These are phyloP conservation scores for Turritis glabra DNA, from an alignment of 345 rosid species.

Conservation along the genomic window DNA sequence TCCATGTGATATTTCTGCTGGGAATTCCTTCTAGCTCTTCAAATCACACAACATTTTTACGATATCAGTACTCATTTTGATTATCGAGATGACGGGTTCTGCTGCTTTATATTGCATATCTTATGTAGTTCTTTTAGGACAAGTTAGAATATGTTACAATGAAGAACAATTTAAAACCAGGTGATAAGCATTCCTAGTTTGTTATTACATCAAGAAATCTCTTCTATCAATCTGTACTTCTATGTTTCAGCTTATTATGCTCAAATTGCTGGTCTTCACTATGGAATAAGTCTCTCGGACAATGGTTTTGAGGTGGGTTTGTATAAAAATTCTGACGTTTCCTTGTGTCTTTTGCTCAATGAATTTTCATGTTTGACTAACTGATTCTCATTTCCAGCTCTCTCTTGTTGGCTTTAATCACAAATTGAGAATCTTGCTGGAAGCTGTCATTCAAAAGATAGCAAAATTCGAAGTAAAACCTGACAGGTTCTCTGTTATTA, in stretches of 20 bases:
- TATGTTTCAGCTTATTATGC: conserved; percentile 83
- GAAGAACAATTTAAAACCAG: background rate
- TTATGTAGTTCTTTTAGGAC: background rate
- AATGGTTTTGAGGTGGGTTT: conserved; percentile 69
- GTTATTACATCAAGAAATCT: background rate
- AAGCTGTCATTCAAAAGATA: conserved; percentile 62
- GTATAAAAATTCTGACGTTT: background rate
- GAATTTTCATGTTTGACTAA: background rate
- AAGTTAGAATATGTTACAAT: background rate
- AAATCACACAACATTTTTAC: background rate
- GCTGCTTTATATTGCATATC: background rate
- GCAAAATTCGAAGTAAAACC: conserved; percentile 70
- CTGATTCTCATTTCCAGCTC: conserved; percentile 48
- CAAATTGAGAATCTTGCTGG: conserved; percentile 74
- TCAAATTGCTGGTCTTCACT: conserved; percentile 73
- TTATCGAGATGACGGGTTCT: too few species aligned
- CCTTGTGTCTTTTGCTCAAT: background rate
- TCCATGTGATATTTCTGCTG: background rate
- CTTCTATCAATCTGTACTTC: background rate
- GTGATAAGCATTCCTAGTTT: background rate
- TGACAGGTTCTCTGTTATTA: conserved; percentile 71
- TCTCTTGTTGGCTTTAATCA: conserved; percentile 74
- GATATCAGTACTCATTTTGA: background rate
- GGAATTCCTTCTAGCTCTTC: background rate
- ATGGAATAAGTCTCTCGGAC: conserved; percentile 42